Percentiles rank a stretch among this genome's conserved stretches.
phyloP scores from a whole-genome alignment of 2,329 filamentous ascomycete genomes.

The Nothomitra cinnamomea region DNA sequence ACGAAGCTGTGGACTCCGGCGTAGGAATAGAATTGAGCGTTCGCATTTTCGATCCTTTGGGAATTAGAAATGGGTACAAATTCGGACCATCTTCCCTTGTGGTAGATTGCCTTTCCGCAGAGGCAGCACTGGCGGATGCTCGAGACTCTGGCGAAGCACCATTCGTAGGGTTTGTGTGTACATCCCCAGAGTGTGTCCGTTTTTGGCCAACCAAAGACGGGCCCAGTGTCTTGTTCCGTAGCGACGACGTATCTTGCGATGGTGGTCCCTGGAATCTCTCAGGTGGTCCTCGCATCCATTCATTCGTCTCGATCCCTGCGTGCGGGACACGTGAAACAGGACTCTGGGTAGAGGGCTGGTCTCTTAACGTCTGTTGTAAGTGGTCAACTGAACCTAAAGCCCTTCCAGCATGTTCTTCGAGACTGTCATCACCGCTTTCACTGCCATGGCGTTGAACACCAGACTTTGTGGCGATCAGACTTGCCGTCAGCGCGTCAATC shows the following conservation, averaged over 20 bases:
- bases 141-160: constrained; percentile 2
- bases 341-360: not conserved
- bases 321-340: not conserved
- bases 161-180: not conserved
- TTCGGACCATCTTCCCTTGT: constrained; percentile 3
- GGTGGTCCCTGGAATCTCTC: not conserved
- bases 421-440: constrained; percentile 9
- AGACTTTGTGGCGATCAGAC: constrained; percentile 39
- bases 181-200: constrained; percentile 2
- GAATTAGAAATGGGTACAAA: constrained; percentile 7
- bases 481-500: constrained; percentile 75
- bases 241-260: not conserved
- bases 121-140: not conserved
- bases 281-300: not conserved
- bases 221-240: not conserved
- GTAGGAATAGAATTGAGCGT: constrained; percentile 7
- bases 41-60: constrained; percentile 6
- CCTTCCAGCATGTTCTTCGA: constrained; percentile 3
- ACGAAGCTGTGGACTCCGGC: constrained; percentile 6
- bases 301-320: constrained; percentile 1
- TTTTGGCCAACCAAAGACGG: constrained; percentile 2
- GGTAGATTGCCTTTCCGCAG: not conserved
- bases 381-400: not conserved
- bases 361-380: not conserved
- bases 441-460: constrained; percentile 3